Base-by-base conservation (phyloP, 257 asterid species). In the Solanum habrochaites region DNA sequence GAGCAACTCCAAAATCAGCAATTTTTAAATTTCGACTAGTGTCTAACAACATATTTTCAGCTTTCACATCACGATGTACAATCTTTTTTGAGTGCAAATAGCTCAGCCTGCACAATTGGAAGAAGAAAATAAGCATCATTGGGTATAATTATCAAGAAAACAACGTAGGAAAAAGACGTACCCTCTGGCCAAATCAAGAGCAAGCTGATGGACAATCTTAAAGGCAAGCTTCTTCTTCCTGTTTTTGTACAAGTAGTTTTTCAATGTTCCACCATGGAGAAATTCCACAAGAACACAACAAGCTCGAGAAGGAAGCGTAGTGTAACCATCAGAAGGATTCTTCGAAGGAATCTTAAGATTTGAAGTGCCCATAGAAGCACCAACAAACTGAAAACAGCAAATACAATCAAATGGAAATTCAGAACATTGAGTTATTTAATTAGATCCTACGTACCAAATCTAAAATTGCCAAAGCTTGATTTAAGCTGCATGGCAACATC, bases 291-390 rank as follows among this genome's bases (percentile, higher is more conserved):
- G 91, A 27, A 96, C 99, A 83, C 99, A 96, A 71, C 99, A 96
- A 11, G 99, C 96, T 91, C 99, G 94, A 9, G 96, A 95, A 23
- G 99, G 98, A 70, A 93, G 92, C 83, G 89, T 91, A 32, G 95
- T 93, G 67, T 88, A 92, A 25, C 98, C 96, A 29, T 94, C 98
- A 10, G 94, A 91, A 42, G 98, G 96, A 83, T 92, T 95, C 87
- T 94, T 95, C 6, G 98, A 93, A 25, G 99, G 99, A 66, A 95
- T 94, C 93, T 95, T 96, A 69, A 96, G 90, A 72, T 96, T 94
- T 4, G 98, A 93, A 21, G 99, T 96, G 78, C 98, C 99, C 99
- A 96, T 96, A 45, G 98, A 96, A 86, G 99, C 99, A 78, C 98
- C 98, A 37, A 96, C 90, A 87, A 96, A 96, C 98, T 95, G 85